Evolutionary conservation across 2,329 filamentous ascomycete species (phyloP).

Genomic region (Zymoseptoria pseudotritici): DNA sequence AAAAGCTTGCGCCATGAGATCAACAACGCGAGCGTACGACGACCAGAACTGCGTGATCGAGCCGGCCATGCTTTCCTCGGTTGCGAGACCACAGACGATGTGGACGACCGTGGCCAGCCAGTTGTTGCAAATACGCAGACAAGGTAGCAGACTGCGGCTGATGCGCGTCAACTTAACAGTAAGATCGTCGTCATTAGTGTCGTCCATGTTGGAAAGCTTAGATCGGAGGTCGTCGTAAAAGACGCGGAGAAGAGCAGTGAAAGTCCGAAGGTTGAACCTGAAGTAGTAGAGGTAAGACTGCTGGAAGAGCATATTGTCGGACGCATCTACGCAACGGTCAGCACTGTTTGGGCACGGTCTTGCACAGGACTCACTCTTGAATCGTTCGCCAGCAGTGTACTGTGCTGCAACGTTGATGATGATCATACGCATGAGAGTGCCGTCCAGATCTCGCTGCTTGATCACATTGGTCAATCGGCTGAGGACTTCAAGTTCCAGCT

Average conservation of each 20-base stretch:
- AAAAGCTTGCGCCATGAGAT: constrained; percentile 50
- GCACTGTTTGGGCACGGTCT: background rate
- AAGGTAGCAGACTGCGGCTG: constrained; percentile 50
- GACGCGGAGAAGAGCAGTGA: constrained; percentile 63
- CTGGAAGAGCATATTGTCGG: constrained; percentile 25
- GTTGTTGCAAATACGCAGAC: constrained; percentile 59
- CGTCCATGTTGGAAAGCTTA: constrained; percentile 36
- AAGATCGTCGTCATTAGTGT: constrained; percentile 38
- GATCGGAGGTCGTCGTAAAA: constrained; percentile 60
- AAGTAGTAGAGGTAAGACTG: constrained; percentile 55
- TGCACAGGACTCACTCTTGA: constrained; percentile 44
- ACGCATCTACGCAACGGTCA: constrained; percentile 7
- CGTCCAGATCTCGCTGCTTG: constrained; percentile 58
- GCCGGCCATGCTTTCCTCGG: constrained; percentile 48
- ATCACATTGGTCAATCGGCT: constrained; percentile 67
- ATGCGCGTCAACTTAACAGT: constrained; percentile 15
- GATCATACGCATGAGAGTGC: constrained; percentile 67
- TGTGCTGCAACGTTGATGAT: constrained; percentile 83
- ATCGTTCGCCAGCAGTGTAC: constrained; percentile 57
- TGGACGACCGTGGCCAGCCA: constrained; percentile 55
- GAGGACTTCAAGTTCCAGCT: constrained; percentile 79
- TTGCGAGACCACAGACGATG: constrained; percentile 47
- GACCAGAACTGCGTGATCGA: constrained; percentile 58
- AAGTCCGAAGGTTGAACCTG: constrained; percentile 69
- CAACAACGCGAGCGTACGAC: constrained; percentile 56